phyloP scores from a whole-genome alignment of 1,139 yeast species.

The Pneumocystis wakefieldiae region DNA sequence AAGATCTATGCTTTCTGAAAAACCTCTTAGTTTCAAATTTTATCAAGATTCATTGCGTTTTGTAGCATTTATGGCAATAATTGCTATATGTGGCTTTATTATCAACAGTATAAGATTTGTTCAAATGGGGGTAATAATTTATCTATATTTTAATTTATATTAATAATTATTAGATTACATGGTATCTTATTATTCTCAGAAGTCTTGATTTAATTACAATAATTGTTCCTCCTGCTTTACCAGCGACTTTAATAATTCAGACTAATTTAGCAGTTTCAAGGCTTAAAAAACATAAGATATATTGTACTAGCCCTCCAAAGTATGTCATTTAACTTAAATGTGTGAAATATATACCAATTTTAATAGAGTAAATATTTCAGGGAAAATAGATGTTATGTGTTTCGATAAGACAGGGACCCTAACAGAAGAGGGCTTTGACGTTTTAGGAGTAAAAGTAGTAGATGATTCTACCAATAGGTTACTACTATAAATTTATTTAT shows the following conservation, averaged over 20 bases:
- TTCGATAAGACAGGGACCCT: constrained; percentile 96
- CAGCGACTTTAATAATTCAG: constrained; percentile 93
- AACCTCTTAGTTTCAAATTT: constrained; percentile 84
- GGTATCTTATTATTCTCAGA: constrained; percentile 47
- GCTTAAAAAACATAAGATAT: constrained; percentile 51
- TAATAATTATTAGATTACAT: constrained; percentile 37
- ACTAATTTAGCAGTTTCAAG: constrained; percentile 80
- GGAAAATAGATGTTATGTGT: constrained; percentile 76
- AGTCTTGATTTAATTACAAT: constrained; percentile 89
- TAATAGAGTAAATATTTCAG: constrained; percentile 73
- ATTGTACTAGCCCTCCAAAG: constrained; percentile 64
- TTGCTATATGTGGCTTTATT: constrained; percentile 73
- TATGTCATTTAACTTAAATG: not conserved
- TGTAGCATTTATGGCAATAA: constrained; percentile 81
- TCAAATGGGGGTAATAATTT: constrained; percentile 35
- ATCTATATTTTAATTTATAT: not conserved
- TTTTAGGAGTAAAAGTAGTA: constrained; percentile 66
- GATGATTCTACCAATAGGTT: constrained; percentile 25
- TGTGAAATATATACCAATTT: constrained; percentile 23
- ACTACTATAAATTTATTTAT: not conserved
- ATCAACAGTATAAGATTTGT: constrained; percentile 74
- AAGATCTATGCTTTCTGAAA: constrained; percentile 91
- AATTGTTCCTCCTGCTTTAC: constrained; percentile 96
- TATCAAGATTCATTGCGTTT: constrained; percentile 88
- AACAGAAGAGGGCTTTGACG: constrained; percentile 92